Evolutionary conservation across 202 grass and related monocot species (phyloP).

Genomic region (Schoenoplectus tabernaemontani): DNA sequence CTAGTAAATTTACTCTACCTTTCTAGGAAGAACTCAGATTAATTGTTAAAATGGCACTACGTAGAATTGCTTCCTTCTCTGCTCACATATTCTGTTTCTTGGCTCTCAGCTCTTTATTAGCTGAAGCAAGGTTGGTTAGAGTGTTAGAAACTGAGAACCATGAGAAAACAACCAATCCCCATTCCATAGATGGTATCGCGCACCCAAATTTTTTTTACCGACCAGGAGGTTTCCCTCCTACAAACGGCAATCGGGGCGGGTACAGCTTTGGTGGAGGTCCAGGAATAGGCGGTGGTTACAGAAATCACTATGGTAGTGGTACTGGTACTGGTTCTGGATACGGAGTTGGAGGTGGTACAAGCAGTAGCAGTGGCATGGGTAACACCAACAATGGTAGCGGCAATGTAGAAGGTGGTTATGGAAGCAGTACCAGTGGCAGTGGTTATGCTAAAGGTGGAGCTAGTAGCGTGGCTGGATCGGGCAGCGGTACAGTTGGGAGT

Average conservation of each 20-base stretch:
- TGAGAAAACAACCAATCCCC: neutral
- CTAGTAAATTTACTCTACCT: neutral
- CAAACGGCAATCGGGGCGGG: slow-evolving; percentile 11
- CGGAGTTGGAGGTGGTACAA: neutral
- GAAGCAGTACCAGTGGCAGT: neutral
- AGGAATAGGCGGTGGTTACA: slow-evolving; percentile 4
- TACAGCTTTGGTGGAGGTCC: slow-evolving; percentile 3
- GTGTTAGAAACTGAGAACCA: neutral
- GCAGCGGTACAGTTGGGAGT: neutral
- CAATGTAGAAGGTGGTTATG: slow-evolving; percentile 2
- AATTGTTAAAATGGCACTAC: slow-evolving; percentile 8
- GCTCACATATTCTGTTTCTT: neutral
- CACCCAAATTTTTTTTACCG: neutral
- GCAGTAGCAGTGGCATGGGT: neutral
- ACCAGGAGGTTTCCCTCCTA: slow-evolving; percentile 1
- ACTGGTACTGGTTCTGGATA: neutral
- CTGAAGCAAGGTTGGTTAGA: slow-evolving; percentile 12
- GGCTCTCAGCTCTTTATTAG: neutral
- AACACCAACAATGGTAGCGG: neutral
- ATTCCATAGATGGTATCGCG: neutral
- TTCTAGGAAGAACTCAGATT: neutral
- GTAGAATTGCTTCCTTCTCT: slow-evolving; percentile 10
- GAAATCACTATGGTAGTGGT: slow-evolving; percentile 4
- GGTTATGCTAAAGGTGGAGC: neutral
- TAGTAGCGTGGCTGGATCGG: neutral